Conservation (phyloP, 2,329 filamentous ascomycete species). For the Cercospora janseana region DNA sequence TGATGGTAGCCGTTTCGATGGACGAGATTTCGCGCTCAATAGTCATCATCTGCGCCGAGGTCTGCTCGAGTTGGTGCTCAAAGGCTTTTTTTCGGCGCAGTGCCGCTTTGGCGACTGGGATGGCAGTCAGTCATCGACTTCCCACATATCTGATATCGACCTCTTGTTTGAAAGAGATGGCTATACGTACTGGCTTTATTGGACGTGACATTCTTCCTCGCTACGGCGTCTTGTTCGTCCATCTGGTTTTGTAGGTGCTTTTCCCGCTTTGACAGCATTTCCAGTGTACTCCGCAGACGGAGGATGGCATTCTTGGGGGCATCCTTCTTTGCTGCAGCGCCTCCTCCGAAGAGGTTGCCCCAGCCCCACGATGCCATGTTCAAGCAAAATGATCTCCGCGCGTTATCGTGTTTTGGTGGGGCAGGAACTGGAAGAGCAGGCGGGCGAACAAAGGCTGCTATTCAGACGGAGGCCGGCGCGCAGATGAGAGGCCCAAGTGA, state of each 20-base stretch:
- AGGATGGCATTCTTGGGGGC: conserved; percentile 96
- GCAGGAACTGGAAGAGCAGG: background rate
- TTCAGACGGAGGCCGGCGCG: too few relatives aligned
- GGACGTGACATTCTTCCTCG: conserved; percentile 79
- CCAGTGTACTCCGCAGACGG: conserved; percentile 78
- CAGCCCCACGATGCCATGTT: conserved; percentile 52
- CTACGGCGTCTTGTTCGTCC: conserved; percentile 84
- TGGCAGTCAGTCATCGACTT: background rate
- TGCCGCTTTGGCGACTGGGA: conserved; percentile 82
- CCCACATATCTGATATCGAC: background rate
- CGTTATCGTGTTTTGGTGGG: background rate
- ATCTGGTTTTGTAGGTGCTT: conserved; percentile 88
- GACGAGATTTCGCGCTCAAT: conserved; percentile 93
- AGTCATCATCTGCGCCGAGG: conserved; percentile 81
- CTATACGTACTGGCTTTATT: conserved; percentile 80
- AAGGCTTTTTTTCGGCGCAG: conserved; percentile 92
- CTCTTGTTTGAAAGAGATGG: conserved; percentile 13
- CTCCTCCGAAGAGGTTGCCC: conserved; percentile 79
- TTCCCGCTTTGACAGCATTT: conserved; percentile 97
- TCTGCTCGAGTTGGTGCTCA: conserved; percentile 89
- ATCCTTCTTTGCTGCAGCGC: conserved; percentile 80
- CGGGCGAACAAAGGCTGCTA: background rate
- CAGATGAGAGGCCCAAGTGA: background rate
- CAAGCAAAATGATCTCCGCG: conserved; percentile 2
- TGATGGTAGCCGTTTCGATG: conserved; percentile 98